phyloP scores from a whole-genome alignment of 1,284 basidiomycete genomes.

The Irpex sp. region DNA sequence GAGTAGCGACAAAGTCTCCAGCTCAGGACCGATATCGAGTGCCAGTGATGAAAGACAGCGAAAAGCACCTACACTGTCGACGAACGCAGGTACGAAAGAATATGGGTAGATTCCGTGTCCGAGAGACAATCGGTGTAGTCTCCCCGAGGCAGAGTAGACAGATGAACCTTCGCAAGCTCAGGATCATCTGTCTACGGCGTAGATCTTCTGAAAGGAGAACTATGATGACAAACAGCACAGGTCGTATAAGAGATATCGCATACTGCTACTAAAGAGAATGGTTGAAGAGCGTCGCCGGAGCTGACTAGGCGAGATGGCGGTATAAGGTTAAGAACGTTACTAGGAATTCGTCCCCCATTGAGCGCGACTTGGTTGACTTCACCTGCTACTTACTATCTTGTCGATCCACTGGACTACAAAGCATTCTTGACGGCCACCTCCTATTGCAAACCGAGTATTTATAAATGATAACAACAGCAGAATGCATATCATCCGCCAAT shows the following conservation, averaged over 20 bases:
- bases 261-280: too few relatives aligned
- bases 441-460: background rate
- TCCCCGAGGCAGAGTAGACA: too few relatives aligned
- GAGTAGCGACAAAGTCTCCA: background rate
- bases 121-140: background rate
- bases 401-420: background rate
- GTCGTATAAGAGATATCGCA: too few relatives aligned
- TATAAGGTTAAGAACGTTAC: too few relatives aligned
- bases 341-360: too few relatives aligned
- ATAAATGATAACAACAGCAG: conserved; percentile 14
- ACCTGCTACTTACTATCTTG: background rate
- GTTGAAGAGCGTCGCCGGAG: too few relatives aligned
- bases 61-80: background rate
- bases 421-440: background rate
- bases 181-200: too few relatives aligned
- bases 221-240: too few relatives aligned
- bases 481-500: conserved; percentile 46
- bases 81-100: background rate
- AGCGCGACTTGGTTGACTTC: too few relatives aligned
- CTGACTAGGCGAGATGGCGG: too few relatives aligned
- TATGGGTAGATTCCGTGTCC: background rate
- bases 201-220: too few relatives aligned
- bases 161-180: too few relatives aligned
- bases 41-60: background rate
- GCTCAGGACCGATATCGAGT: background rate